Percentiles rank a stretch among this genome's conserved stretches.
Conservation (phyloP, 2,329 filamentous ascomycete species). For the Monilinia laxa region DNA sequence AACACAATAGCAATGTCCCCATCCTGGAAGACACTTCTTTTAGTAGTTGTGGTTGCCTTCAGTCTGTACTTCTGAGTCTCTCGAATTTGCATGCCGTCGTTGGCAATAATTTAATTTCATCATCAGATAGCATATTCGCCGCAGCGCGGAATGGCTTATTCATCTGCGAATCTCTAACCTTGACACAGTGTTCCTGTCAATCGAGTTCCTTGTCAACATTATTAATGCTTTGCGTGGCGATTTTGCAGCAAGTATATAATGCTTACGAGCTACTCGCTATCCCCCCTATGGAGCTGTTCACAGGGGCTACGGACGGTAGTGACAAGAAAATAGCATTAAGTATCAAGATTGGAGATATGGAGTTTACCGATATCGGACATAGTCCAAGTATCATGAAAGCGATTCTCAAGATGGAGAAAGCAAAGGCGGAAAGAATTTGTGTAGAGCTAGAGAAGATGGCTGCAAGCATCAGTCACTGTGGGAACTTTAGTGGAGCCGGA, state of each 20-base stretch:
- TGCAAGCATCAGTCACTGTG: not conserved
- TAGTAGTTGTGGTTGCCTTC: not conserved
- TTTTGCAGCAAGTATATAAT: conserved; percentile 6
- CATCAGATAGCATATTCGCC: not conserved
- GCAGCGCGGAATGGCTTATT: not conserved
- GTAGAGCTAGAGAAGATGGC: not conserved
- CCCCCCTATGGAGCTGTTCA: not conserved
- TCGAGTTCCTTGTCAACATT: not conserved
- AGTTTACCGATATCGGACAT: conserved; percentile 3
- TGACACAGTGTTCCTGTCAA: not conserved
- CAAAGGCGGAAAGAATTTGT: not conserved
- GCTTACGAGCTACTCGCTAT: conserved; percentile 8
- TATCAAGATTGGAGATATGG: conserved; percentile 5
- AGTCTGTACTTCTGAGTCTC: conserved; percentile 5
- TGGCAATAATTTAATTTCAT: not conserved
- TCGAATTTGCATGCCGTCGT: conserved; percentile 5
- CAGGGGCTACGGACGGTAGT: not conserved
- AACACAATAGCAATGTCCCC: not conserved
- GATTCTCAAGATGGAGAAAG: not conserved
- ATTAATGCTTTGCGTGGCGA: conserved; percentile 6
- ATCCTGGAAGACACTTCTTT: not conserved
- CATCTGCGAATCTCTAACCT: not conserved
- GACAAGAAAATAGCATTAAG: conserved; percentile 1
- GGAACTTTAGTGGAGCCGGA: not conserved
- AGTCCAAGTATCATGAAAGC: not conserved